Percentiles rank a stretch among this genome's conserved stretches.
phyloP scores from a whole-genome alignment of 139 green algal genomes.

The Micromonas pusilla region DNA sequence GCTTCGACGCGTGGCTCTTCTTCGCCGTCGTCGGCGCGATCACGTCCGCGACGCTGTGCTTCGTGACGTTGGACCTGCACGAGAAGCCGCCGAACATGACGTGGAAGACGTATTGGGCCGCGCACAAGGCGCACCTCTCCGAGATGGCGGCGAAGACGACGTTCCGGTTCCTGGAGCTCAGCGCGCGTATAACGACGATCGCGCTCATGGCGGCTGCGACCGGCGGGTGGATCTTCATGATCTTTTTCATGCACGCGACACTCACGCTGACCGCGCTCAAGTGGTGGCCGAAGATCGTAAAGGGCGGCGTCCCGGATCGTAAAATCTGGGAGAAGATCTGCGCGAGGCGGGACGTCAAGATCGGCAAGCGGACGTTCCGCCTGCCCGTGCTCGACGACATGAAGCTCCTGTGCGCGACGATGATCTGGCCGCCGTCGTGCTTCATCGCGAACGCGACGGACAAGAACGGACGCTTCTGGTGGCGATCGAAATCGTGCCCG shows the following conservation, averaged over 20 bases:
- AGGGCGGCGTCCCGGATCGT: neutral
- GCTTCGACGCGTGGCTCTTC: constrained; percentile 31
- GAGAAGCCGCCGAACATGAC: constrained; percentile 28
- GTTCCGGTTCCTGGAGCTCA: constrained; percentile 34
- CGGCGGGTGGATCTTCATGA: constrained; percentile 32
- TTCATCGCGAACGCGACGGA: constrained; percentile 41
- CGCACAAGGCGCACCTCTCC: constrained; percentile 19
- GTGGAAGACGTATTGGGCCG: constrained; percentile 15
- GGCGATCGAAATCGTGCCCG: constrained; percentile 33
- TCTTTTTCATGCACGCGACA: constrained; percentile 34
- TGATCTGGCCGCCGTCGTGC: constrained; percentile 37
- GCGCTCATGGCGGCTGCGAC: constrained; percentile 31
- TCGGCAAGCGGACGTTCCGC: constrained; percentile 8
- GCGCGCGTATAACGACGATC: constrained; percentile 27
- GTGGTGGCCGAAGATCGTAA: neutral
- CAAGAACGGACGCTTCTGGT: constrained; percentile 39
- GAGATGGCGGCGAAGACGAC: constrained; percentile 26
- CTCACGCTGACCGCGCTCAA: constrained; percentile 21
- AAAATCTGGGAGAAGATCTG: constrained; percentile 27
- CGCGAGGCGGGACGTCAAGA: neutral
- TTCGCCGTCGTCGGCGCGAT: constrained; percentile 18
- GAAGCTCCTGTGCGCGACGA: constrained; percentile 28
- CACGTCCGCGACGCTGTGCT: constrained; percentile 32
- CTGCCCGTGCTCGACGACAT: constrained; percentile 31
- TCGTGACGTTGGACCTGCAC: constrained; percentile 36